Base-by-base conservation (phyloP, 2,329 filamentous ascomycete species). In the Salinomyces thailandicus region DNA sequence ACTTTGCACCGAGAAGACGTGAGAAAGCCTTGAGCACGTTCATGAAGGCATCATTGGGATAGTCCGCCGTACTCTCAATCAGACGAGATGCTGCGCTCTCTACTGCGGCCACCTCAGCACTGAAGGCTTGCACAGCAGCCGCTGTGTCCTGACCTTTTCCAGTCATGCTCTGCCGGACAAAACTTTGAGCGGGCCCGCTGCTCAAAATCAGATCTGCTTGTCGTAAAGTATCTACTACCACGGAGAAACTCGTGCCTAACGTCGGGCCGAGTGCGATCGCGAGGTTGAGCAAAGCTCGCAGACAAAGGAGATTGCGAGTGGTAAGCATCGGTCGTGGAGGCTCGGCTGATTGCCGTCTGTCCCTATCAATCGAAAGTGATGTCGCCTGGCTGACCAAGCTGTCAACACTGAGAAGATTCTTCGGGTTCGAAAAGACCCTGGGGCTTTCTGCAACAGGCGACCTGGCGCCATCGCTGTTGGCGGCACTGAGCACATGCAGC, bases 261-360 rank as follows among this genome's bases (percentile, higher is more conserved):
- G 85, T 94, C 3, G 91, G 86, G 0, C 91, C 91, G 1, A 98
- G 64, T 2, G 91, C 91, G 51, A 96, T 98, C 2, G 91, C 91
- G 3, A 98, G 64, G 49, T 98, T 98, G n/a, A 98, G 65, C 12
- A 98, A 68, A 18, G 91, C 91, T 52, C 93, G 72, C 29, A 98
- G 66, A 51, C 91, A 98, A 1, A 96, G 67, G 3, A 98, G 66
- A 53, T 98, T 96, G 5, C 91, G 75, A 2, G 86, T 89, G 46
- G 85, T 94, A 6, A 96, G 67, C 3, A 76, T 73, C 37, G 68
- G 65, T 1, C 60, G 49, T 39, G 39, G 59, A 53, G 18, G 62
- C 27, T 72, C 81, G 5, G 74, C 57, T 0, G 76, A 79, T 3
- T 63, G 60, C 36, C 77, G 73, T 26, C 77, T 66, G 37, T 71